Base-by-base conservation (phyloP, 2,329 filamentous ascomycete species). In the Fusarium penzigii region DNA sequence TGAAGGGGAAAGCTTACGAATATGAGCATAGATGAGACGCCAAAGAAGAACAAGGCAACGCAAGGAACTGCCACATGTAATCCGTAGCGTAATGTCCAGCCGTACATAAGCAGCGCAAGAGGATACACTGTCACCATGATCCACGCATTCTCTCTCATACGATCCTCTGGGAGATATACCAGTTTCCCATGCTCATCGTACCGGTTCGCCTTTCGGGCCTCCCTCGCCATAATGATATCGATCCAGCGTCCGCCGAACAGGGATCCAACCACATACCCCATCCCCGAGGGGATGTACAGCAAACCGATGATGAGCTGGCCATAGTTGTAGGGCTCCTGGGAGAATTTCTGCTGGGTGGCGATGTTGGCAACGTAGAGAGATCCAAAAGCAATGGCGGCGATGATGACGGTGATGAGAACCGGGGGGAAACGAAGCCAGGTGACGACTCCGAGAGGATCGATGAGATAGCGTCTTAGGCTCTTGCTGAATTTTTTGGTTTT, bases 121-220 rank as follows among this genome's bases (percentile, higher is more conserved):
- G 90, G 90, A 61, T 88, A 92, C 42, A 92, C 61, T 4, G 84
- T 75, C 1, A 86, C 86, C 3, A 87, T 87, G 1, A 92, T 70
- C 87, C 87, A 93, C 3, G 88, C 87, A 66, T 95, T 94, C 66
- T 93, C 88, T 41, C 86, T 79, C 83, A 94, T 89, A 12, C 90
- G 82, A 68, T 95, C 90, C 71, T 94, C 90, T 0, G 90, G 90
- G 2, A 84, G 76, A 64, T 84, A 88, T 10, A 90, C 73, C 17
- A 90, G 75, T 52, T 79, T 81, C 13, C 89, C 89, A 38, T 82
- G 71, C 36, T 79, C 80, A 59, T 90, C 88, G 62, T 86, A 88
- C 20, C 89, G 78, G 12, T 83, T 83, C 0, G 87, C 88, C 57
- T 80, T 85, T n/a, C 74, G 75, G 1, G 90, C 90, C 69, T 90